Evolutionary conservation across 768 basidiomycete species (phyloP), one percentile per base, ranked within the genome.

Genomic region (Amanita exitialis): DNA sequence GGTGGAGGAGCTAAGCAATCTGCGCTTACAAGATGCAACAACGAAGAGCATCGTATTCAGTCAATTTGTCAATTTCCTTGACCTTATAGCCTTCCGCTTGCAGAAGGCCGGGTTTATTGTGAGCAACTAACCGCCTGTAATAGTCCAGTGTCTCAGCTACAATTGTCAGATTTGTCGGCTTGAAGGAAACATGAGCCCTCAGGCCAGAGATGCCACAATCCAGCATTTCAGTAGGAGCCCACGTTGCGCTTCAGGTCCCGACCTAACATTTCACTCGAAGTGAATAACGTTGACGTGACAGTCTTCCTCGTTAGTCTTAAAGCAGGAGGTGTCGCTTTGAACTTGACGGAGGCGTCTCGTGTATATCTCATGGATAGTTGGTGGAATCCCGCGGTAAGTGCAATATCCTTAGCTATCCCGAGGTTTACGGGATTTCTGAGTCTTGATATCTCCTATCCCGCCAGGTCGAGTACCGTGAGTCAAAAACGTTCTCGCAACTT

Each of bases 221-320:
- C 82, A 94, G 64, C 79, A 96, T 64, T 96, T 96, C 66, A 95
- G 90, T 92, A 59, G n/a, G 10, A 23, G 30, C 36, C 3, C 9
- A 37, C 23, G 47, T 45, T 15, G 43, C 32, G 3, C 43, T 39
- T 36, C n/a, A 23, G 21, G 12, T 16, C 42, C 23, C 16, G 6
- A 38, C 18, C 30, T 38, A 16, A 44, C 4, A 25, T 21, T 23
- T 15, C 16, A 15, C 13, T 30, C 1, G 51, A 32, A 92, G 90
- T 92, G 85, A 88, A 86, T 60, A 95, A 86, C 58, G 83, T 92
- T 3, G 80, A 93, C 53, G 91, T 95, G 34, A 97, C 93, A 2
- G 90, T 99, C n/a, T 98, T 99, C 71, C 78, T 99, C 21, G 91
- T 99, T 59, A 89, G 86, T 55, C 72, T 99, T 62, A 98, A 96